Base-by-base conservation (phyloP, 2,329 filamentous ascomycete species). In the Elsinoe fawcettii region DNA sequence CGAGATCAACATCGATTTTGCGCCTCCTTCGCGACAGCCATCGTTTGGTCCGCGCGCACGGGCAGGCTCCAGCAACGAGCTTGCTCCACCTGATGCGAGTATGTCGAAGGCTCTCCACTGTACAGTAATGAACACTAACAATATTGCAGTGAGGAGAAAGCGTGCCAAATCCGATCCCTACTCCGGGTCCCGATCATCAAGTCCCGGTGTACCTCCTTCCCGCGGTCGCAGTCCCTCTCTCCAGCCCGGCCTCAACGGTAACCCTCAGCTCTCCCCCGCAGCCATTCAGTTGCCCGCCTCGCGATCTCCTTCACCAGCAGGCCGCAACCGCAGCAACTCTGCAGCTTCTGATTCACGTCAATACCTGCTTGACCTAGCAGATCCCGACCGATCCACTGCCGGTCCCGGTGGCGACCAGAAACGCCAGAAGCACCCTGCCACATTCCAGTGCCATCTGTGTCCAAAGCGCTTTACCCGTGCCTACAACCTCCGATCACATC, bases 341-440 rank as follows among this genome's bases (percentile, higher is more conserved):
- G 77, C 77, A 36, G 76, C 76, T 16, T 78, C 75, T 37, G 72
- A 80, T 34, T 74, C 75, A 62, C 80, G 85, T 39, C 85, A 86
- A 65, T 87, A 96, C 67, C 93, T 95, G n/a, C 77, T 97, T 39
- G 89, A 91, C 60, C 80, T 97, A 14, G 92, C 90, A 9, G 90
- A 96, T 70, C 91, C 91, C 0, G 86, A 90, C 43, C 87, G 92
- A 49, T 8, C 54, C 60, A 87, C 90, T 57, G 84, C 82, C 22
- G 79, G 81, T 3, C 80, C 67, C 30, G 83, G 85, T 49, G 80
- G 77, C 32, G 78, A 78, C 58, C 69, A 83, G 5, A 95, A 93
- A 69, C 85, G 93, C n/a, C 93, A 99, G 71, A 99, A 99, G 68
- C 93, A 99, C 65, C 93, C 93, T 0, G 93, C 93, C 5, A 99